Percentiles rank a stretch among this genome's conserved stretches.
Evolutionary conservation across 495 filamentous ascomycete species (phyloP).

Genomic region (Parachaetomium inaequale): DNA sequence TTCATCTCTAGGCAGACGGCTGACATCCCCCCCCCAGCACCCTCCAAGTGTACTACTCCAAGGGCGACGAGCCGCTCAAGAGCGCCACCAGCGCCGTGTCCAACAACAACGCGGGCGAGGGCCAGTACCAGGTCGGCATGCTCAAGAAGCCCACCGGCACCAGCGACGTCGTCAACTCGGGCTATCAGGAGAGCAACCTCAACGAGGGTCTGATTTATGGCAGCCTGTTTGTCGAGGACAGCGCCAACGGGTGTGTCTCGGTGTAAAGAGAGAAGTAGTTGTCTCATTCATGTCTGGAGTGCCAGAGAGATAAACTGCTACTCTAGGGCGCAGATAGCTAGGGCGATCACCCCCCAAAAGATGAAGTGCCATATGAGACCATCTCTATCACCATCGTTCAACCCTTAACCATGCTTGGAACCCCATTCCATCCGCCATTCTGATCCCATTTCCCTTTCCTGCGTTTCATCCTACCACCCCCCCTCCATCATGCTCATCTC

Average conservation of each 20-base stretch:
- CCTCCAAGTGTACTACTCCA: conserved; percentile 53
- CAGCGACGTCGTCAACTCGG: conserved; percentile 49
- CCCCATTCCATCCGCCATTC: neutral
- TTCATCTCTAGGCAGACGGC: neutral
- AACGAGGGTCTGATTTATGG: conserved; percentile 55
- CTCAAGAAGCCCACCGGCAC: conserved; percentile 56
- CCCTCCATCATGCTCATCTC: neutral
- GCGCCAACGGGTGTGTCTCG: conserved; percentile 42
- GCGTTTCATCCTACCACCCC: neutral
- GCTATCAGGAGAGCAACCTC: conserved; percentile 49
- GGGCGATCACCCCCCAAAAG: neutral
- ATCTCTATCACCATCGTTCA: neutral
- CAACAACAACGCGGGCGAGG: conserved; percentile 52
- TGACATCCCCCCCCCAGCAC: conserved; percentile 38
- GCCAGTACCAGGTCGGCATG: conserved; percentile 56
- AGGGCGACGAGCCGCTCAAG: conserved; percentile 43
- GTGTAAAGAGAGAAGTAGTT: conserved; percentile 24
- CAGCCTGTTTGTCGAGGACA: conserved; percentile 55
- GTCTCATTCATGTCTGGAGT: neutral
- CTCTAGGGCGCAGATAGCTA: neutral
- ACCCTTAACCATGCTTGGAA: neutral
- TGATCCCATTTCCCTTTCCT: neutral
- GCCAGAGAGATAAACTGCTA: neutral
- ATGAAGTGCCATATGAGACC: neutral
- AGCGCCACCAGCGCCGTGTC: conserved; percentile 44